Percentiles rank a stretch among this genome's conserved stretches.
Conservation (phyloP, 441 rosid species). For the Sinapis alba region DNA sequence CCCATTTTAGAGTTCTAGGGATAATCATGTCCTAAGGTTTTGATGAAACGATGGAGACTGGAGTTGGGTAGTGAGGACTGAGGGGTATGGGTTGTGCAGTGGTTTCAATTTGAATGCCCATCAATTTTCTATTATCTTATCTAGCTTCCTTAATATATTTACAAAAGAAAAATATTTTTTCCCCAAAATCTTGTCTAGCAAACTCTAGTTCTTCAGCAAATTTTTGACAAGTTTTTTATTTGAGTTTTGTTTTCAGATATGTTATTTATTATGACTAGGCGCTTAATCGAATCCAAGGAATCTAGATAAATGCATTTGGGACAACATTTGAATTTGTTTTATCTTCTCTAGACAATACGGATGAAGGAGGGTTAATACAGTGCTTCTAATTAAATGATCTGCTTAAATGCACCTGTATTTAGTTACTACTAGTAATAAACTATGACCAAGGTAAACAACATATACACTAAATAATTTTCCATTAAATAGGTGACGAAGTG, state of each 20-base stretch:
- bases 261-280: not conserved
- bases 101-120: constrained; percentile 10
- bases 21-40: no score
- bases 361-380: constrained; percentile 30
- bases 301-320: constrained; percentile 14
- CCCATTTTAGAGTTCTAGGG: no score
- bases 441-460: not conserved
- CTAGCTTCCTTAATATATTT: not conserved
- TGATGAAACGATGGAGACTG: constrained; percentile 16
- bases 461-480: constrained; percentile 23
- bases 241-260: not conserved
- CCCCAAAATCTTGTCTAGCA: not conserved
- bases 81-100: constrained; percentile 1
- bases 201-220: not conserved
- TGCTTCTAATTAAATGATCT: constrained; percentile 32
- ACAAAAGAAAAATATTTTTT: not conserved
- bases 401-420: constrained; percentile 29
- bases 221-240: not conserved
- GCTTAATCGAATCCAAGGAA: constrained; percentile 33
- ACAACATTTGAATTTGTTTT: constrained; percentile 30
- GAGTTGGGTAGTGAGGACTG: constrained; percentile 15
- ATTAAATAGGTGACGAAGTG: constrained; percentile 4
- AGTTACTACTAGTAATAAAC: not conserved
- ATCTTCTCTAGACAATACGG: constrained; percentile 36
- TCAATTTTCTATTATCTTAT: constrained; percentile 4